These are phyloP conservation scores for Fusarium cicatricum DNA, from an alignment of 2,329 filamentous ascomycete species.

Conservation along the genomic window DNA sequence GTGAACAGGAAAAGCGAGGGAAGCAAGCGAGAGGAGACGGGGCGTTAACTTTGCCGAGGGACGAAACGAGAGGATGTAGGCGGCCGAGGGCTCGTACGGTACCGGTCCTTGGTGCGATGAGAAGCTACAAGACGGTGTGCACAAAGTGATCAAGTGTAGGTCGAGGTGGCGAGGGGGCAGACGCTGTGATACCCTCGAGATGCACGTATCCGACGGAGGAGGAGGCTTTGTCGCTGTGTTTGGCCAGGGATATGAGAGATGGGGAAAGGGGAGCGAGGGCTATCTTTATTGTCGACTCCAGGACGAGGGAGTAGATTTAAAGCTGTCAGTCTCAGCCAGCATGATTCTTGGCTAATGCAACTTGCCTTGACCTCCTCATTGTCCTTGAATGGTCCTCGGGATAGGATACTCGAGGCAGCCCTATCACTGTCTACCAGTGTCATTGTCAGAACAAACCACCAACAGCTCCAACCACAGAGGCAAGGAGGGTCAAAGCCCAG, in stretches of 20 bases:
- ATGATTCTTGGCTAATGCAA: constrained; percentile 12
- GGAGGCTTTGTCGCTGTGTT: constrained; percentile 5
- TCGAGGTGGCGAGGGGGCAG: constrained; percentile 18
- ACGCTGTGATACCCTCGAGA: constrained; percentile 25
- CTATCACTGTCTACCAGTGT: not conserved
- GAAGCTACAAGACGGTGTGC: not conserved
- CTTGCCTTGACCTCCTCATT: not conserved
- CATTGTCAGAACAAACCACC: not conserved
- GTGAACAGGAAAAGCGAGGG: no score
- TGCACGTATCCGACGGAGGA: constrained; percentile 28
- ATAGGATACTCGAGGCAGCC: not conserved
- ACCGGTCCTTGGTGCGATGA: constrained; percentile 4
- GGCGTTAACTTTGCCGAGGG: not conserved
- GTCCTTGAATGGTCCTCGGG: not conserved
- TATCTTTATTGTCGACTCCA: not conserved
- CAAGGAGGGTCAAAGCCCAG: not conserved
- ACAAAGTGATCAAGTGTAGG: not conserved
- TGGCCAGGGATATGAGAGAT: not conserved
- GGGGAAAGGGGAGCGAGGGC: not conserved
- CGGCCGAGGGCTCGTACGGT: constrained; percentile 2
- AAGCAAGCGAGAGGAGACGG: not conserved
- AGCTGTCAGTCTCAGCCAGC: not conserved
- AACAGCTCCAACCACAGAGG: no score
- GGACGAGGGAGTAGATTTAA: not conserved
- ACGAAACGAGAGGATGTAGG: constrained; percentile 5